These are phyloP conservation scores for Leptographium flavum DNA, from an alignment of 2,329 filamentous ascomycete genomes.

Conservation along the genomic window DNA sequence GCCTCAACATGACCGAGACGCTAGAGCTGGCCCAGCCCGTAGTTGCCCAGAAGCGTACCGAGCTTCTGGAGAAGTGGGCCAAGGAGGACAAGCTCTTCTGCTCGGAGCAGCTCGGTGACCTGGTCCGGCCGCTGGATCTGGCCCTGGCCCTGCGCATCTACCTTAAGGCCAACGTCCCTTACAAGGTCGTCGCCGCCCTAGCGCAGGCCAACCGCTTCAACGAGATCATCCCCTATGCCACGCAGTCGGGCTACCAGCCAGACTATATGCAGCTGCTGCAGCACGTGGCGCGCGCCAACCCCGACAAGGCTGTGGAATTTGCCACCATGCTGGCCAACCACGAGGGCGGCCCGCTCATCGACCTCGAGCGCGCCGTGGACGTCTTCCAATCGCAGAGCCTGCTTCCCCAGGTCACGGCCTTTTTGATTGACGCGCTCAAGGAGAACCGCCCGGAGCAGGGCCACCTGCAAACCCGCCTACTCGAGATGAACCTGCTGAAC, in stretches of 20 bases:
- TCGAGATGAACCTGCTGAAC: slow-evolving; percentile 97
- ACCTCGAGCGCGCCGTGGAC: slow-evolving; percentile 88
- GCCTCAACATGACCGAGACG: slow-evolving; percentile 83
- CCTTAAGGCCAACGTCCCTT: slow-evolving; percentile 73
- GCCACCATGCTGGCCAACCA: slow-evolving; percentile 84
- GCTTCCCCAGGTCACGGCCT: slow-evolving; percentile 96
- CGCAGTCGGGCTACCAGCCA: slow-evolving; percentile 76
- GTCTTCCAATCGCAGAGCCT: slow-evolving; percentile 97
- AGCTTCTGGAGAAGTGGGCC: slow-evolving; percentile 95
- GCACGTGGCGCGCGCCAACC: slow-evolving; percentile 81
- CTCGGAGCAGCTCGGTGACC: slow-evolving; percentile 91
- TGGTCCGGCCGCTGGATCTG: slow-evolving; percentile 80
- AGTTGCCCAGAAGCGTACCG: slow-evolving; percentile 83
- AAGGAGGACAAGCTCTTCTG: slow-evolving; percentile 90
- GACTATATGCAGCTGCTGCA: slow-evolving; percentile 87
- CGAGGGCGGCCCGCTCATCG: slow-evolving; percentile 73
- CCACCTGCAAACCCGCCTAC: slow-evolving; percentile 78
- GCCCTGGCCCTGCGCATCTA: slow-evolving; percentile 81
- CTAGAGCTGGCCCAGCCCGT: slow-evolving; percentile 88
- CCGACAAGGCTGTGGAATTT: slow-evolving; percentile 90
- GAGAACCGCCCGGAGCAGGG: slow-evolving; percentile 91
- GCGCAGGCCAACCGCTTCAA: slow-evolving; percentile 95
- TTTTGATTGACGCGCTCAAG: slow-evolving; percentile 87
- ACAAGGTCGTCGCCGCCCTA: slow-evolving; percentile 90
- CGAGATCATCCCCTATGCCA: slow-evolving; percentile 84